Percentiles rank a stretch among this genome's conserved stretches.
Evolutionary conservation across 768 basidiomycete species (phyloP).

Genomic region (Termitomyces sp.): DNA sequence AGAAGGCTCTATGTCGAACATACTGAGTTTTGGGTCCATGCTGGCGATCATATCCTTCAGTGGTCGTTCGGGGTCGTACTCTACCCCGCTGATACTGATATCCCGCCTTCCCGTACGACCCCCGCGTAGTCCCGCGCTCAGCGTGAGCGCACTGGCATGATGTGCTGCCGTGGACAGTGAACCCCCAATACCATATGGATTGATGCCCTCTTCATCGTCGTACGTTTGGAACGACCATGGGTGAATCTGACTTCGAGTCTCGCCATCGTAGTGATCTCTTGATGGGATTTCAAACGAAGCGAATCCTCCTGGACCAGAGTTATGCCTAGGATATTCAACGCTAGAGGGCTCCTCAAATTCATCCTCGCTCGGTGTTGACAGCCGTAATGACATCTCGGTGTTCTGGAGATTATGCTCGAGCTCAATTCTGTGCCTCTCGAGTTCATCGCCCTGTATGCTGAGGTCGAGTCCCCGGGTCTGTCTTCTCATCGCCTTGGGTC

Average conservation of each 20-base stretch:
- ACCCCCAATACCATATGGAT: slow-evolving; percentile 60
- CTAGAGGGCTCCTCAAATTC: slow-evolving; percentile 38
- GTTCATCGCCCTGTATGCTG: slow-evolving; percentile 64
- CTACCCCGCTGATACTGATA: slow-evolving; percentile 62
- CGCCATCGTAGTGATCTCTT: slow-evolving; percentile 50
- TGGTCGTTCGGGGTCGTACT: slow-evolving; percentile 83
- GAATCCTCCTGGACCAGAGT: slow-evolving; percentile 51
- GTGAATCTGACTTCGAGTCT: slow-evolving; percentile 41
- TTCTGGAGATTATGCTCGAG: slow-evolving; percentile 76
- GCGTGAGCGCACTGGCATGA: slow-evolving; percentile 84
- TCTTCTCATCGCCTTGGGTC: slow-evolving; percentile 26
- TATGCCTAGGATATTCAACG: slow-evolving; percentile 71
- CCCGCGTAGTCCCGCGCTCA: slow-evolving; percentile 76
- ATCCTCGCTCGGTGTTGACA: slow-evolving; percentile 47
- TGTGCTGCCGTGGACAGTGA: slow-evolving; percentile 83
- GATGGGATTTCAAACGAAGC: slow-evolving; percentile 57
- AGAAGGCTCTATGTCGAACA: slow-evolving; percentile 49
- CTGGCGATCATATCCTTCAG: slow-evolving; percentile 67
- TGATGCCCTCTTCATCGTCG: slow-evolving; percentile 47
- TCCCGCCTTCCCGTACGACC: slow-evolving; percentile 47
- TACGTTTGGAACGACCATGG: slow-evolving; percentile 46
- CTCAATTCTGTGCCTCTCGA: slow-evolving; percentile 70
- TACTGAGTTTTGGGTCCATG: slow-evolving; percentile 49
- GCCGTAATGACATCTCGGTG: slow-evolving; percentile 66
- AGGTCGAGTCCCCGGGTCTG: slow-evolving; percentile 32